Base-by-base conservation (phyloP, 2,329 filamentous ascomycete genomes). In the Albophoma yamanashiensis region DNA sequence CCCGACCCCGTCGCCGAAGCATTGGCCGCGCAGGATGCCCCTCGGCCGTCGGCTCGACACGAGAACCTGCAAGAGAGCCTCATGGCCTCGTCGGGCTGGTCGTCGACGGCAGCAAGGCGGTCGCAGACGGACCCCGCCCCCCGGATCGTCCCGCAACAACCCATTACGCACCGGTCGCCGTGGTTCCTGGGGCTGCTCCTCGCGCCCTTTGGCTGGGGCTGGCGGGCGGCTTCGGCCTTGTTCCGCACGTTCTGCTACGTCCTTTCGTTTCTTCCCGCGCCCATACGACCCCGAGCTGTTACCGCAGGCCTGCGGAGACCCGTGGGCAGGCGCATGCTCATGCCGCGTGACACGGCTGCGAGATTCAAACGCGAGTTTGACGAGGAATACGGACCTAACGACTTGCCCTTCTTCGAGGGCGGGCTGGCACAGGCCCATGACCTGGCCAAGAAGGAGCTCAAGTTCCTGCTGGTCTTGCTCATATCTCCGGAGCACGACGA, bases 401-500 rank as follows among this genome's bases (percentile, higher is more conserved):
- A 78, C 5, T 75, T 97, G 5, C 87, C 89, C 0, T 96, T 95
- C 72, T 86, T 88, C 65, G 92, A 97, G 69, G 89, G 89, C 58
- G 92, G 93, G 5, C 94, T 97, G 70, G 92, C 95, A 6, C 89
- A 96, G 74, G 92, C 92, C 0, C 85, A 96, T 63, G 94, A 99
- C 69, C 76, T 88, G 43, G 92, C 93, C 7, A 97, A 97, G 77
- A 87, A 86, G 66, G 91, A 97, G 42, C 81, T 97, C 59, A 95
- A 95, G 70, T 96, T 95, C 70, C 79, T 99, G 17, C 75, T 97
- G n/a, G 88, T 97, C 20, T 78, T 97, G 6, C 82, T 99, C 20
- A 77, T 96, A 58, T 95, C 92, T 0, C 91, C 92, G 0, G 94
- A 97, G 73, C 93, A 99, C 73, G 94, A 99, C 69, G 92, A 97